Conservation (phyloP, 1,284 basidiomycete genomes). For the Ceratobasidium sp. region DNA sequence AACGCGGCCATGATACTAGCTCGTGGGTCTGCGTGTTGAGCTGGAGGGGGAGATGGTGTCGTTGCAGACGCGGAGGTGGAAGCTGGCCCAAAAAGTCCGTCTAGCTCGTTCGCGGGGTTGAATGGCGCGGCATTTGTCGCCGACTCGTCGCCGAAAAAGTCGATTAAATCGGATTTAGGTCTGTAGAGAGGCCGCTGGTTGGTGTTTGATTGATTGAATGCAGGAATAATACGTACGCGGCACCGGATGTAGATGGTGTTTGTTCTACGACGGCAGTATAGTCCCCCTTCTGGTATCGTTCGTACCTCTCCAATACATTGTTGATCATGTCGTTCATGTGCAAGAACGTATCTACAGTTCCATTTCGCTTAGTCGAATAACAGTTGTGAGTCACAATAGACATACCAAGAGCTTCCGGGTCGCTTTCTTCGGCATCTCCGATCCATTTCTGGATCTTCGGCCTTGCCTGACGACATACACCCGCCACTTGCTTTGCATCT, state of each 20-base stretch:
- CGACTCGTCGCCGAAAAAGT: conserved; percentile 71
- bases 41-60: background rate
- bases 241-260: conserved; percentile 68
- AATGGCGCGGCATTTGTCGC: conserved; percentile 48
- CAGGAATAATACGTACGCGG: conserved; percentile 51
- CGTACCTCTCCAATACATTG: conserved; percentile 89
- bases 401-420: conserved; percentile 89
- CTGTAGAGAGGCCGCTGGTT: conserved; percentile 56
- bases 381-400: conserved; percentile 39
- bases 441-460: conserved; percentile 99
- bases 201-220: background rate
- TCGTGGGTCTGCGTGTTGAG: conserved; percentile 24
- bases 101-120: conserved; percentile 68
- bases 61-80: conserved; percentile 22
- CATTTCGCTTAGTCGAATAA: background rate
- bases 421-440: conserved; percentile 88
- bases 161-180: conserved; percentile 70
- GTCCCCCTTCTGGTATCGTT: conserved; percentile 93
- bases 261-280: conserved; percentile 76
- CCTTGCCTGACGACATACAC: conserved; percentile 84
- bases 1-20: conserved; percentile 49
- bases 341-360: conserved; percentile 82
- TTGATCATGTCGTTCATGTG: conserved; percentile 99
- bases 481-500: conserved; percentile 83
- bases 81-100: conserved; percentile 65